A percentile compares a stretch with the other conserved stretches of the same genome.
Conservation (phyloP, 148 eudicot species). For the Chenopodium quinoa region DNA sequence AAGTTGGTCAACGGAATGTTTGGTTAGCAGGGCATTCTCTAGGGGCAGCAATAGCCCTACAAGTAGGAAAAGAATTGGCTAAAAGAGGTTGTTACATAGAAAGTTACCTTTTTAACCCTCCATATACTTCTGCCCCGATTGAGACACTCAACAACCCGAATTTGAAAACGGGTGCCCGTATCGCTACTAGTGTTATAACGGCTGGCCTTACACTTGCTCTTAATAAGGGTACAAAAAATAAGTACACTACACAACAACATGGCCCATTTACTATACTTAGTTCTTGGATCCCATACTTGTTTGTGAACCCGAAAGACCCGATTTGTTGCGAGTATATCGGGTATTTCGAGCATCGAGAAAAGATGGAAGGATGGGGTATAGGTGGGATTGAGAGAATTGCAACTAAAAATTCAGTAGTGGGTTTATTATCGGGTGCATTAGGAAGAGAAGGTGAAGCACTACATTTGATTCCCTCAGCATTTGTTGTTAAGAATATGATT, state of each 20-base stretch:
- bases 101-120: conserved; percentile 80
- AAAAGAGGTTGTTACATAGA: conserved; percentile 44
- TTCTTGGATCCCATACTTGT: conserved; percentile 39
- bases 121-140: conserved; percentile 53
- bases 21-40: conserved; percentile 84
- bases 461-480: conserved; percentile 38
- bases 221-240: conserved; percentile 15
- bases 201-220: conserved; percentile 47
- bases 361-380: conserved; percentile 27
- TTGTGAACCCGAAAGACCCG: conserved; percentile 38
- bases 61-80: conserved; percentile 55
- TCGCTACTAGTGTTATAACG: conserved; percentile 41
- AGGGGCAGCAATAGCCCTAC: conserved; percentile 76
- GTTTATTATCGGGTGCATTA: conserved; percentile 22
- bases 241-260: conserved; percentile 9
- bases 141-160: conserved; percentile 36
- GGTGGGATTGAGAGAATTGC: conserved; percentile 34
- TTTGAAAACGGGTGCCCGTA: conserved; percentile 45
- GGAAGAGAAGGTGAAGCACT: conserved; percentile 37
- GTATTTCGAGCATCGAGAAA: conserved; percentile 41
- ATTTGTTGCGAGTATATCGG: conserved; percentile 40
- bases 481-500: conserved; percentile 29
- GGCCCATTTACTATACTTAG: conserved; percentile 27
- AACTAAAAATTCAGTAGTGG: conserved; percentile 19
- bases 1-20: conserved; percentile 28